Evolutionary conservation across 202 grass and related monocot species (phyloP).

Genomic region (Panicum hallii): DNA sequence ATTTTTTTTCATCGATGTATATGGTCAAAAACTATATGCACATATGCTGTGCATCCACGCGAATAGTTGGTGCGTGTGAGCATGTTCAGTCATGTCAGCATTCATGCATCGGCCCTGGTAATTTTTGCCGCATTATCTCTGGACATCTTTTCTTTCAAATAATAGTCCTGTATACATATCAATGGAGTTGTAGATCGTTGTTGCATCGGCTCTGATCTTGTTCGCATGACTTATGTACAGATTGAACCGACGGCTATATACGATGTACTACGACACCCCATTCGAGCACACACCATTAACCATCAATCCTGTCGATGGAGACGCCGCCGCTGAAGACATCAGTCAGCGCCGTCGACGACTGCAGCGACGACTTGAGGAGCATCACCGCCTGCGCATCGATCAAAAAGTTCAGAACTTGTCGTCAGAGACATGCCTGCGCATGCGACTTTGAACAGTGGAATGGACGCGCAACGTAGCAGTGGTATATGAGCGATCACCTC

Average conservation of each 20-base stretch:
- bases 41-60: too few species aligned
- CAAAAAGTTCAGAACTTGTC: not conserved
- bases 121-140: not conserved
- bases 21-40: too few species aligned
- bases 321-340: slow-evolving; percentile 54
- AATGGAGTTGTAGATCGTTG: not conserved
- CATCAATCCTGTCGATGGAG: slow-evolving; percentile 29
- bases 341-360: slow-evolving; percentile 55
- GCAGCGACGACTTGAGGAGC: slow-evolving; percentile 57
- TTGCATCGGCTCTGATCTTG: not conserved
- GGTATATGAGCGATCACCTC: slow-evolving; percentile 36
- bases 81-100: not conserved
- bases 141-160: not conserved
- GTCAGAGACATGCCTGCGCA: not conserved
- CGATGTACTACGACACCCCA: not conserved
- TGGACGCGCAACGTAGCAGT: not conserved
- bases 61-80: too few species aligned
- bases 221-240: not conserved
- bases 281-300: not conserved
- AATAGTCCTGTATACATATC: not conserved
- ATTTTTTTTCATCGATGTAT: too few species aligned
- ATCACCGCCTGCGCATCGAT: slow-evolving; percentile 47
- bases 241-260: not conserved
- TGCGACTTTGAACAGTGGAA: not conserved
- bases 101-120: not conserved